phyloP scores from a whole-genome alignment of 192 early-diverging fungal species.

The Spizellomyces punctatus region DNA sequence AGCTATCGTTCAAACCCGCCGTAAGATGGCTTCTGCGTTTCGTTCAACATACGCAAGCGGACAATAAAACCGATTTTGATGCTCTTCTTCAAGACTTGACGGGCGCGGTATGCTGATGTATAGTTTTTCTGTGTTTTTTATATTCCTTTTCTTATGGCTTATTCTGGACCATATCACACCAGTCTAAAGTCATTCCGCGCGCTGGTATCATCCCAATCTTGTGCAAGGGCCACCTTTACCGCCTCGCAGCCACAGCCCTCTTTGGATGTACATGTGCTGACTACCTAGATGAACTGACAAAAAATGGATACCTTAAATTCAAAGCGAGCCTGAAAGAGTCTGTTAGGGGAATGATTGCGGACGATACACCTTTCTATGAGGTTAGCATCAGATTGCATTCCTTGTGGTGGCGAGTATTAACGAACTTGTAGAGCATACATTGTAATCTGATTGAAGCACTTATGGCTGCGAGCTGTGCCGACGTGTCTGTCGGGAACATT shows the following conservation, averaged over 20 bases:
- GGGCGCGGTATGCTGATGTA: no score
- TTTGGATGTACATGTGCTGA: constrained; percentile 10
- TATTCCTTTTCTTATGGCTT: no score
- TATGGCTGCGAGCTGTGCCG: constrained; percentile 26
- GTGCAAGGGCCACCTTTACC: constrained; percentile 36
- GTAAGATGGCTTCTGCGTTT: constrained; percentile 26
- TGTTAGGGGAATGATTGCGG: constrained; percentile 49
- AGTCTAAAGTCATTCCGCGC: constrained; percentile 1
- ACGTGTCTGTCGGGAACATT: constrained; percentile 25
- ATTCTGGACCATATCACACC: no score
- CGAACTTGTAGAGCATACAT: constrained; percentile 43
- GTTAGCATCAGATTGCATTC: constrained; percentile 4
- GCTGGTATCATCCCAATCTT: constrained; percentile 19
- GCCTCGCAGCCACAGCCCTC: constrained; percentile 10
- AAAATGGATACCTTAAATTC: constrained; percentile 44
- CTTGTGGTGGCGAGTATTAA: not conserved
- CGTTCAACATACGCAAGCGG: no score
- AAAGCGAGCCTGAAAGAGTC: constrained; percentile 37
- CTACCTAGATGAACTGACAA: constrained; percentile 35
- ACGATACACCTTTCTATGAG: constrained; percentile 56
- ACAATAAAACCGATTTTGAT: no score
- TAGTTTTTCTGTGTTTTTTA: no score
- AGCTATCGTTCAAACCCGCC: constrained; percentile 40
- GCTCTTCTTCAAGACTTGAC: no score
- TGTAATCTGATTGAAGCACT: constrained; percentile 47